Conservation (phyloP, 1,139 yeast species). For the Arxiozyma telluris region DNA sequence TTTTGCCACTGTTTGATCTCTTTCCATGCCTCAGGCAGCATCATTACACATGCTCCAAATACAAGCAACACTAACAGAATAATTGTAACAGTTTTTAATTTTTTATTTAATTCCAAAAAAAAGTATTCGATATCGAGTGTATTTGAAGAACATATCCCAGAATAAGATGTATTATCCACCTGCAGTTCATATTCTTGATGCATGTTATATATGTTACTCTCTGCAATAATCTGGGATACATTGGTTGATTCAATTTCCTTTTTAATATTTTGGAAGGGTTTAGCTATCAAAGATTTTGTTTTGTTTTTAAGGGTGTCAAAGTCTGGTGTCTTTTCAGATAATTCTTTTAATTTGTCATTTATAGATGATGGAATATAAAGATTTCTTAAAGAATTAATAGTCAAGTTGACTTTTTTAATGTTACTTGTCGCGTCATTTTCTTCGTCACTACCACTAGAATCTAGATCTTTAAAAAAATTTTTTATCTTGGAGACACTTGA, state of each 20-base stretch:
- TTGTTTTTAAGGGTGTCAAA: conserved; percentile 47
- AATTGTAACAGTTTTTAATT: conserved; percentile 32
- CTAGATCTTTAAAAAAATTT: conserved; percentile 44
- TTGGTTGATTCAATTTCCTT: conserved; percentile 31
- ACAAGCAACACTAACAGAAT: conserved; percentile 36
- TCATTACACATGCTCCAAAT: conserved; percentile 33
- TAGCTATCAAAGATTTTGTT: conserved; percentile 38
- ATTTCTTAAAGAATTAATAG: conserved; percentile 47
- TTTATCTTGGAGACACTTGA: conserved; percentile 41
- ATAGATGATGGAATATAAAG: conserved; percentile 58
- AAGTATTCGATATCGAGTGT: conserved; percentile 29
- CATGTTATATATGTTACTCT: conserved; percentile 4
- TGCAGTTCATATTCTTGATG: background rate
- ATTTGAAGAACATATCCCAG: conserved; percentile 21
- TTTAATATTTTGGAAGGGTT: conserved; percentile 48
- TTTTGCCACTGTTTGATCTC: conserved; percentile 47
- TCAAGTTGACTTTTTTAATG: conserved; percentile 44
- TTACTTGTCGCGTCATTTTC: conserved; percentile 14
- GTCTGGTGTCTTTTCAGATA: conserved; percentile 46
- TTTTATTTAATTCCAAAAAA: conserved; percentile 28
- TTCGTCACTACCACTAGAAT: conserved; percentile 29
- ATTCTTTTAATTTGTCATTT: conserved; percentile 40
- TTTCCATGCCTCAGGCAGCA: conserved; percentile 37
- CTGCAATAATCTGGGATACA: conserved; percentile 17
- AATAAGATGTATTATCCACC: background rate